These are phyloP conservation scores for Camelina hispida DNA, from an alignment of 345 rosid genomes.

Conservation along the genomic window DNA sequence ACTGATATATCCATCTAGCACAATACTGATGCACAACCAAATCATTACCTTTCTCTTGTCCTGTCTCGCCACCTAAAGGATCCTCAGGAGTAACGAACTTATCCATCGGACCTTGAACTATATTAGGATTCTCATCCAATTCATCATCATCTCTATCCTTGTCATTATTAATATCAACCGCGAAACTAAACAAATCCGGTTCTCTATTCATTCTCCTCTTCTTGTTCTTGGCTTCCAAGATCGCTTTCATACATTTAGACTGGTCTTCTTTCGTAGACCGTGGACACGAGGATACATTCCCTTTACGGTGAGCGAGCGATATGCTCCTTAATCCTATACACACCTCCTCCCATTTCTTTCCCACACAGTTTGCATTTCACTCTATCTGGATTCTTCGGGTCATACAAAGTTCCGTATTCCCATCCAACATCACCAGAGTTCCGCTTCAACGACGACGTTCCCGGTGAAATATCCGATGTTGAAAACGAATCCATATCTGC, in stretches of 20 bases:
- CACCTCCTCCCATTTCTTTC: constrained; percentile 19
- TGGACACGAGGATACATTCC: not conserved
- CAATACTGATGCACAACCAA: not conserved
- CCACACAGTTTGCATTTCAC: constrained; percentile 1
- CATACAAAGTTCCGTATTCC: constrained; percentile 3
- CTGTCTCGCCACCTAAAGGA: too few relatives aligned
- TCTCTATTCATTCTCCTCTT: not conserved
- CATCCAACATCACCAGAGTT: constrained; percentile 15
- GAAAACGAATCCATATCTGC: too few relatives aligned
- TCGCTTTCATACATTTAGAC: not conserved
- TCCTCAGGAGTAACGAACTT: too few relatives aligned
- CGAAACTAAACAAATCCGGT: too few relatives aligned
- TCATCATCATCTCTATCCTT: too few relatives aligned
- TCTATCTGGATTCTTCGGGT: not conserved
- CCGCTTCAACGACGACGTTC: not conserved
- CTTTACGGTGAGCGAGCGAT: constrained; percentile 6
- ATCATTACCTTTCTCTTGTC: too few relatives aligned
- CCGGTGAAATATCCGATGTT: too few relatives aligned
- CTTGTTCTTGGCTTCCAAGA: not conserved
- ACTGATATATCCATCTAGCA: not conserved
- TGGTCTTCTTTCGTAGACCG: not conserved
- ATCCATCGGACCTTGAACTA: too few relatives aligned
- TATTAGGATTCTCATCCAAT: too few relatives aligned
- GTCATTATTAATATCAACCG: too few relatives aligned
- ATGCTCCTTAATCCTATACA: constrained; percentile 9